Base-by-base conservation (phyloP, 768 basidiomycete species). In the Russula vinacea region DNA sequence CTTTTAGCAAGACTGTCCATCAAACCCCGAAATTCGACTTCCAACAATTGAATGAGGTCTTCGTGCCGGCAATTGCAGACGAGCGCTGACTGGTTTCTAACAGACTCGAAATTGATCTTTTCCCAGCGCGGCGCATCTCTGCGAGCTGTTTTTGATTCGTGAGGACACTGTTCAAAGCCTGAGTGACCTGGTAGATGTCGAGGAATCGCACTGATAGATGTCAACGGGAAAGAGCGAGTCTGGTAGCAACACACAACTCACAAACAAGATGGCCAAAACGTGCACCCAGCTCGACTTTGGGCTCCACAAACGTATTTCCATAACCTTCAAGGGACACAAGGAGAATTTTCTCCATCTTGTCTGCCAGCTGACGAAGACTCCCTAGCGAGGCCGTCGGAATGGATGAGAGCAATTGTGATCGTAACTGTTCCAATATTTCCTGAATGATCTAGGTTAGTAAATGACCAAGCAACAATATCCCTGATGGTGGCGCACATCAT, bases 61-160 rank as follows among this genome's bases (percentile, higher is more conserved):
- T 93, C 92, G 68, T 93, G 91, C 55, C 92, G 88, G 74, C 92
- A 94, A 72, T 94, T 93, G 81, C 92, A 93, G 33, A 94, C 92
- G 70, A 94, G 78, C 19, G 92, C 92, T n/a, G 90, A 91, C 71
- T 94, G 92, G 71, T 94, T 94, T 65, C 92, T 84, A 60, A 94
- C 90, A 33, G 90, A 91, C 73, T 94, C 91, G 69, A 94, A 94
- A 72, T 94, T 90, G 50, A 94, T 84, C 74, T 89, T 90, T 66
- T 83, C 80, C 92, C 93, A 94, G 26, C 91, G 61, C 87, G 82
- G 55, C 88, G 87, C 90, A 94, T 93, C 67, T 94, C 92, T 5
- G 79, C 73, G 64, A 93, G 81, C 72, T 92, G 90, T 73, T 92
- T 92, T 75, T 85, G 88, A 74, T 91, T 93, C 40, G 88, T 90